Base-by-base conservation (phyloP, 2,329 filamentous ascomycete species). In the Albifimbria verrucaria region DNA sequence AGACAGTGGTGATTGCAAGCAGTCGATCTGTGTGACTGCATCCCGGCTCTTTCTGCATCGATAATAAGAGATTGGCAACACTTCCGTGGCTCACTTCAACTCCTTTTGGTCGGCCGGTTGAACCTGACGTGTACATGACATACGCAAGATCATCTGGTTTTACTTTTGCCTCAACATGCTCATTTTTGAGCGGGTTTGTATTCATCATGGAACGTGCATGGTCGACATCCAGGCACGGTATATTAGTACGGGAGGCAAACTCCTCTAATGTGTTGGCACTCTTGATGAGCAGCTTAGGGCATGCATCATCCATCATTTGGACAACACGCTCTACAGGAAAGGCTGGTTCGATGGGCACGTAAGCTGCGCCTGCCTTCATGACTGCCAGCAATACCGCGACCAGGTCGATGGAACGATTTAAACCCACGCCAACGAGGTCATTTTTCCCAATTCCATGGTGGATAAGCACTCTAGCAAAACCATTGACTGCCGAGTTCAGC, bases 81-180 rank as follows among this genome's bases (percentile, higher is more conserved):
- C 49, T 49, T 26, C 51, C 56, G 24, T 57, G 57, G 23, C 53
- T 64, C 25, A 73, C 54, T 24, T 70, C 58, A 21, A 75, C 68
- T 3, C 74, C 74, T 53, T 77, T 77, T 2, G 74, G 73, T 2
- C 41, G 59, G 32, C 65, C 58, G 43, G 68, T 64, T 21, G 59
- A 58, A 18, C 65, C 56, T 43, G 63, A 59, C 26, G 60, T 62
- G 57, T 67, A 74, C 28, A 73, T 63, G 12, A 73, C 57, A 56
- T 66, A 68, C 9, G 62, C 63, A 4, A 67, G 55, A 57, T 64
- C 60, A 10, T 57, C 24, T 25, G 18, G n/a, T 18, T 11, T 43
- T 45, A 39, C 24, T 21, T 28, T 21, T 36, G 44, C 10, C 18
- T 41, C 18, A n/a, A 49, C 2, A 11, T 41, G 41, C 18, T n/a